A percentile compares a stretch with the other conserved stretches of the same genome.
Evolutionary conservation across 257 asterid species (phyloP).

Genomic region (Schizonepeta tenuifolia): DNA sequence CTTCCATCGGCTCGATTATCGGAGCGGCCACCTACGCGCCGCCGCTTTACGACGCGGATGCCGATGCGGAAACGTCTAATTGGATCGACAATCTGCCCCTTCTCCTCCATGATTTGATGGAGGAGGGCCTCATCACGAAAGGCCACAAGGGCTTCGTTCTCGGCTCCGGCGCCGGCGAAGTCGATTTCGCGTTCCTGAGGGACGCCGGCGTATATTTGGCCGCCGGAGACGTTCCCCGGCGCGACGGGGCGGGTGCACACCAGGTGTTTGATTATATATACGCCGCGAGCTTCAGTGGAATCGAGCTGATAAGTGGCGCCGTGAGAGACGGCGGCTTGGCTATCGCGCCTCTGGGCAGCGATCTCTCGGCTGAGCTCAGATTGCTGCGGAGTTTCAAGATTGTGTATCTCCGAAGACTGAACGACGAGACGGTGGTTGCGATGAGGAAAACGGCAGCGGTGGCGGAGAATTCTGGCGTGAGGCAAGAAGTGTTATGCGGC

Average conservation of each 20-base stretch:
- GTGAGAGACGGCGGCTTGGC: conserved; percentile 60
- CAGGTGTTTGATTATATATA: conserved; percentile 63
- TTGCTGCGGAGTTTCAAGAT: conserved; percentile 44
- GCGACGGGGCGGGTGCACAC: conserved; percentile 28
- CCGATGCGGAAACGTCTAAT: conserved; percentile 21
- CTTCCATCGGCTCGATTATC: conserved; percentile 46
- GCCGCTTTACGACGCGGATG: conserved; percentile 21
- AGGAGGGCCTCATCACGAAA: conserved; percentile 65
- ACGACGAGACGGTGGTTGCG: conserved; percentile 52
- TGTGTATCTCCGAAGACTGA: conserved; percentile 59
- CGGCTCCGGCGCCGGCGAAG: conserved; percentile 29
- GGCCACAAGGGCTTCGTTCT: conserved; percentile 66
- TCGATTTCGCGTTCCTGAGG: conserved; percentile 40
- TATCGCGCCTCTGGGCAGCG: conserved; percentile 50
- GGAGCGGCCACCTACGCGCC: conserved; percentile 35
- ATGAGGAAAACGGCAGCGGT: conserved; percentile 49
- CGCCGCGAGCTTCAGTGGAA: conserved; percentile 35
- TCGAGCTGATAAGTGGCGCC: conserved; percentile 40
- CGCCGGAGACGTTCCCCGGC: conserved; percentile 29
- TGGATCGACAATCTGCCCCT: conserved; percentile 44
- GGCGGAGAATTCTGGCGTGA: background rate
- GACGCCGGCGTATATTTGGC: conserved; percentile 50
- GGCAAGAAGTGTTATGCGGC: conserved; percentile 33
- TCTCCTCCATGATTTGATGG: conserved; percentile 65
- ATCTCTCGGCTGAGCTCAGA: conserved; percentile 43